Evolutionary conservation across 2,329 filamentous ascomycete genomes (phyloP), one percentile per base, ranked within the genome.

Genomic region (Furcasterigmium sp.): DNA sequence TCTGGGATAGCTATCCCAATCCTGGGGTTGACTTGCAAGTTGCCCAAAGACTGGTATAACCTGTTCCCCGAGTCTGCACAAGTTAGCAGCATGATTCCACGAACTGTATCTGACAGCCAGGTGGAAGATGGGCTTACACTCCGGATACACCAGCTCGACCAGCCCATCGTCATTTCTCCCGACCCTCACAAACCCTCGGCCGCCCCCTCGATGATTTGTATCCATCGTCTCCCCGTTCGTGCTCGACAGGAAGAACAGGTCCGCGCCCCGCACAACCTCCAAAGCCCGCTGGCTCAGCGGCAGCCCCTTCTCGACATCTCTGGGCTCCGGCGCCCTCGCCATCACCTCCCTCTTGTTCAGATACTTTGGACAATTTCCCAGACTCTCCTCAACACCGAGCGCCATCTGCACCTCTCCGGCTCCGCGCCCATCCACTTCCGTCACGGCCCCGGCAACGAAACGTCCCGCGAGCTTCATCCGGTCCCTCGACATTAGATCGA

Each of bases 291-390:
- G 53, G 0, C 76, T 62, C 4, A 91, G 63, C 20, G 63, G 64
- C 8, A 67, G 48, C 2, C 58, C 54, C 26, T 55, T 56, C 25
- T 63, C 62, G 4, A 63, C 56, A 5, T 68, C 55, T 26, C 49
- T 42, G 4, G 85, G 78, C 13, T 68, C 57, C 3, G 84, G 74
- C 1, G 69, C 47, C 36, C 76, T 72, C 5, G 75, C 72, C 3
- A 63, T 57, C 30, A 94, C 78, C 2, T 68, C 66, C 57, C 86
- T 90, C 54, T 78, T 80, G 61, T 91, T 93, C 26, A 95, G 59
- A 54, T 95, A 95, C 62, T 95, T 95, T 2, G 89, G 88, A 54
- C 88, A 94, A 53, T 93, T 94, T 0, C 87, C 83, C 66, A 94
- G 56, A 51, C 80, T 85, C 60, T 87, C 83, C 25, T 84, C 75